Conservation (phyloP, 306 rosid species). For the Sicyos edulis region DNA sequence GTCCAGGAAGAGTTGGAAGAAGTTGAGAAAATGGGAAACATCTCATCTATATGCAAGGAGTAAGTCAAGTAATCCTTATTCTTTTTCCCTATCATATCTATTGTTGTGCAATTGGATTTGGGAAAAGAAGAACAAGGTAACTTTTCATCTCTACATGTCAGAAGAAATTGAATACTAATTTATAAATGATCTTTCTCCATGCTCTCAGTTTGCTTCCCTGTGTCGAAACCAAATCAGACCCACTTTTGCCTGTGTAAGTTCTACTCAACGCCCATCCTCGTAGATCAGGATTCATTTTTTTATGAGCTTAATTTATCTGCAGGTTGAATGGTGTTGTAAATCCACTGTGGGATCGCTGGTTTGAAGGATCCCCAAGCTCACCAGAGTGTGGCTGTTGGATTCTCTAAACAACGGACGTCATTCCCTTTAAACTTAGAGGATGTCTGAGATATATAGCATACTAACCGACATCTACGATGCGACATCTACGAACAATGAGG, state of each 20-base stretch:
- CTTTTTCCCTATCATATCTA: constrained; percentile 10
- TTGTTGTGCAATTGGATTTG: background rate
- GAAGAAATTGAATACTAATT: background rate
- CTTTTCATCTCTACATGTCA: background rate
- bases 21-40: constrained; percentile 54
- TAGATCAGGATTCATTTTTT: background rate
- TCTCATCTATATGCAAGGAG: constrained; percentile 60
- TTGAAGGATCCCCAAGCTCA: constrained; percentile 65
- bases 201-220: constrained; percentile 43
- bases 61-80: constrained; percentile 34
- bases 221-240: constrained; percentile 50
- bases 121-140: background rate
- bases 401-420: constrained; percentile 33
- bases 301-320: constrained; percentile 21
- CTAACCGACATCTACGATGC: background rate
- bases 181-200: background rate
- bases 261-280: constrained; percentile 20
- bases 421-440: constrained; percentile 14
- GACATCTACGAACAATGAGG: background rate
- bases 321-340: constrained; percentile 59
- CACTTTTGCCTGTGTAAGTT: constrained; percentile 63
- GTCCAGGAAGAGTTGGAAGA: constrained; percentile 68
- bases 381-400: constrained; percentile 60
- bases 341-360: constrained; percentile 71
- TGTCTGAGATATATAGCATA: background rate